phyloP scores from a whole-genome alignment of 2,329 filamentous ascomycete species.

The Cladophialophora chaetospira region DNA sequence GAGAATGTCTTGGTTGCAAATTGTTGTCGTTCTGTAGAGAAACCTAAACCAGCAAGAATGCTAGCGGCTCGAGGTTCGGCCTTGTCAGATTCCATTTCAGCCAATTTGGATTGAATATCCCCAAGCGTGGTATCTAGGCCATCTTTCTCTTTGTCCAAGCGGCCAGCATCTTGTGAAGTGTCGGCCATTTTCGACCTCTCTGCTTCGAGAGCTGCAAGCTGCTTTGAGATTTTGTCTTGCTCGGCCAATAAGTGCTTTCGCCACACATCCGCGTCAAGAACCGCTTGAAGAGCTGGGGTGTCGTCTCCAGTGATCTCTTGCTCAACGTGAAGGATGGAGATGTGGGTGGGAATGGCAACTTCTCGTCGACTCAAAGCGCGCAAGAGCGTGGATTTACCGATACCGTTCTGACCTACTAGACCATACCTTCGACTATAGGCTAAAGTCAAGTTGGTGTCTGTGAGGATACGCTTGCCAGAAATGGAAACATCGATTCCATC shows the following conservation, averaged over 20 bases:
- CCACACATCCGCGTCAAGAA: slow-evolving; percentile 97
- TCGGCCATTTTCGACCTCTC: slow-evolving; percentile 82
- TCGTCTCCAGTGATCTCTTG: slow-evolving; percentile 98
- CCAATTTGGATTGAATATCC: slow-evolving; percentile 86
- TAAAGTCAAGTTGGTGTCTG: slow-evolving; percentile 85
- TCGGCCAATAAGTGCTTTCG: slow-evolving; percentile 90
- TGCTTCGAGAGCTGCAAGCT: slow-evolving; percentile 74
- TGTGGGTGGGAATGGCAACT: slow-evolving; percentile 90
- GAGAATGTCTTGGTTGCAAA: slow-evolving; percentile 97
- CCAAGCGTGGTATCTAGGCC: slow-evolving; percentile 86
- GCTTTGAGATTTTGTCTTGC: slow-evolving; percentile 79
- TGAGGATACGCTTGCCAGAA: slow-evolving; percentile 81
- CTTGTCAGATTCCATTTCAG: slow-evolving; percentile 99
- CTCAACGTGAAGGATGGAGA: slow-evolving; percentile 97
- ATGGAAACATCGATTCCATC: slow-evolving; percentile 96
- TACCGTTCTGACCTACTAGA: slow-evolving; percentile 98
- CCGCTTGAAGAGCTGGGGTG: slow-evolving; percentile 89
- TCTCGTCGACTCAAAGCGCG: slow-evolving; percentile 91
- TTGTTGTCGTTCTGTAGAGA: slow-evolving; percentile 89
- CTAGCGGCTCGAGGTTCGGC: slow-evolving; percentile 93
- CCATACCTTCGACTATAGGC: slow-evolving; percentile 93
- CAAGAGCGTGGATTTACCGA: slow-evolving; percentile 93
- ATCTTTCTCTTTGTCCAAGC: slow-evolving; percentile 83
- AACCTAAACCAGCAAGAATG: slow-evolving; percentile 94
- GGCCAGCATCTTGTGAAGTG: slow-evolving; percentile 84